Base-by-base conservation (phyloP, 1,284 basidiomycete genomes). In the Moesziomyces aphidis region DNA sequence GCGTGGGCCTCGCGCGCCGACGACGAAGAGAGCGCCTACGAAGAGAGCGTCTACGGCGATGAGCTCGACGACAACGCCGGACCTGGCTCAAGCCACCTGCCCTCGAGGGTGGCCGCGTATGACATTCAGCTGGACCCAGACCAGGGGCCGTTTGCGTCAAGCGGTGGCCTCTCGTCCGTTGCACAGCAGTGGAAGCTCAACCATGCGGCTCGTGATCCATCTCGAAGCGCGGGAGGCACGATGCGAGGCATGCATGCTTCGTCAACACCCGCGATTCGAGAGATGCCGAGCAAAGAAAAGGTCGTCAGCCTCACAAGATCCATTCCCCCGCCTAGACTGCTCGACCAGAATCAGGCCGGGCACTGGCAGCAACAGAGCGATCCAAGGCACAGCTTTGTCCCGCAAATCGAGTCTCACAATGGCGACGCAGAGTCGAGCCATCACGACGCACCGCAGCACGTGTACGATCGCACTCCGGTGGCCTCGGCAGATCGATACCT, bases 11-110 rank as follows among this genome's bases (percentile, higher is more conserved):
- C 61, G 10, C 54, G 55, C 24, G 64, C 74, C 15, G 78, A 81
- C 17, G 79, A 80, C 46, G 79, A 81, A 45, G 78, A 80, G 47
- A 76, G 70, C 47, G 42, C 60, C n/a, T 74, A 73, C 51, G 71
- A 52, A 19, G 71, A 77, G 28, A 71, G 74, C 50, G 50, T 63
- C 4, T 67, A 61, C 42, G 70, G 60, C 19, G 60, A 59, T 24
- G 57, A 73, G 19, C 31, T 47, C 11, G 61, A 71, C 24, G 63
- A 64, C 2, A 45, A 56, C 8, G 48, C 31, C 15, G 53, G 57
- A 22, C 36, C 22, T 7, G 48, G 11, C 24, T 46, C 9, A 24
- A 52, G 26, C 15, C 46, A 13, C 5, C 56, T 50, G 13, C 11
- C 5, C 19, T 55, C 49, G n/a, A 52, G 45, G 15, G 10, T 50